Base-by-base conservation (phyloP, 163 green algal genomes). In the Volvox carteri region DNA sequence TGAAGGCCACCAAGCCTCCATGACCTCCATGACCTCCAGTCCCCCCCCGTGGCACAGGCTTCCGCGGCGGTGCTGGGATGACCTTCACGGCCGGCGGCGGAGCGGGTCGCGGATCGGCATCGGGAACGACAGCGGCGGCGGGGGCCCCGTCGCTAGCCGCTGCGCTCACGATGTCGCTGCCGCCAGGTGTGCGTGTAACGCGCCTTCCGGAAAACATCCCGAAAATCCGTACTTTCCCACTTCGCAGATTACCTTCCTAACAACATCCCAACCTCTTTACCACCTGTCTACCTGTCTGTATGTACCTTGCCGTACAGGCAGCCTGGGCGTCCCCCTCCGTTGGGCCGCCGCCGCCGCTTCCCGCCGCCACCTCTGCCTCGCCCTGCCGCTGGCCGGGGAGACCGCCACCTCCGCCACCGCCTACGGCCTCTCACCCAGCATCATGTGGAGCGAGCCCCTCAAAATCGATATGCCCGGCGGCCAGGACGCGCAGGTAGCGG, bases 401-500 rank as follows among this genome's bases (percentile, higher is more conserved):
- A 35, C 65, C 18, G 81, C 81, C 44, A 39, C 81, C 44, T 87
- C 81, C 60, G 81, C 81, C 65, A 28, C 65, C 81, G 65, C 81
- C 7, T 74, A 87, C 81, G 81, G 81, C 19, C 81, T 87, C 14
- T 65, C 81, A 0, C 21, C 62, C 65, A 65, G 37, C 50, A 44
- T 30, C 6, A 86, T 93, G 81, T 93, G 90, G 90, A 87, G 62
- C 25, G 92, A 95, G 70, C 79, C 89, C 33, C 91, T 95, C 84
- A 81, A 62, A 6, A 44, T 93, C 7, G 80, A 93, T 21, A 92
- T 93, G 75, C 88, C 88, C 16, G 90, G 90, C 23, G 91, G 84
- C 8, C 67, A 86, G 11, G 85, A 92, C 50, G 70, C 91, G 21
- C 77, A 85, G 85, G 76, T 95, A 33, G 70, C 91, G 28, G 54